Evolutionary conservation across 305 asterid species (phyloP).

Genomic region (Fraxinus sp.): DNA sequence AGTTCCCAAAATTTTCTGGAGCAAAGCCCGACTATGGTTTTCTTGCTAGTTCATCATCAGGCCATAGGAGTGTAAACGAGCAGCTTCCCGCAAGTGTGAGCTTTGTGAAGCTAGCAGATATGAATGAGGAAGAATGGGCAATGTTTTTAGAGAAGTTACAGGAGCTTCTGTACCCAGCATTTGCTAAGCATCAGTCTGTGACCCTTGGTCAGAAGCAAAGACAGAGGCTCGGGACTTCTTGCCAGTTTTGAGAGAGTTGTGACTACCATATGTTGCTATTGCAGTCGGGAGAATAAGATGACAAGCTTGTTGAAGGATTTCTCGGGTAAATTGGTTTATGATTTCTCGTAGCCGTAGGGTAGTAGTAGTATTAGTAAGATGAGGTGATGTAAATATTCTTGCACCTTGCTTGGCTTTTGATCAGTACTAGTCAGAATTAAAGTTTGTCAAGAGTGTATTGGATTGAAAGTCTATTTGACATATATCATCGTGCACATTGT

Average conservation of each 20-base stretch:
- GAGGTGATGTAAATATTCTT: conserved; percentile 54
- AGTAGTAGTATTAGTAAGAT: conserved; percentile 22
- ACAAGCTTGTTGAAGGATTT: conserved; percentile 28
- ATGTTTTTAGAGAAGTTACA: conserved; percentile 76
- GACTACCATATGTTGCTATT: neutral
- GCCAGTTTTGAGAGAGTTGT: conserved; percentile 79
- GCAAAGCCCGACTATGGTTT: conserved; percentile 40
- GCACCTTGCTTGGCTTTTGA: neutral
- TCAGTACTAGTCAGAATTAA: neutral
- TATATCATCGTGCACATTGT: neutral
- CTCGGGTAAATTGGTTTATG: conserved; percentile 35
- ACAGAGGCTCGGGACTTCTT: conserved; percentile 96
- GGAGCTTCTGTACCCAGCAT: conserved; percentile 68
- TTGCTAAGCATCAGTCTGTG: conserved; percentile 55
- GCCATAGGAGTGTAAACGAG: conserved; percentile 80
- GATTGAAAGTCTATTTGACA: neutral
- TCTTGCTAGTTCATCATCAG: conserved; percentile 58
- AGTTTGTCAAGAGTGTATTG: neutral
- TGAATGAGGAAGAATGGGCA: conserved; percentile 75
- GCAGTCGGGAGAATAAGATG: neutral
- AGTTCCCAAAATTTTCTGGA: neutral
- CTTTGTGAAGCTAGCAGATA: conserved; percentile 84
- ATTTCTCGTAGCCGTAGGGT: neutral
- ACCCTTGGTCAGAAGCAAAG: conserved; percentile 48
- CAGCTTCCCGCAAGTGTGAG: conserved; percentile 77